Percentiles rank a stretch among this genome's conserved stretches.
Evolutionary conservation across 768 basidiomycete genomes (phyloP).

Genomic region (Clitopilus hobsonii): DNA sequence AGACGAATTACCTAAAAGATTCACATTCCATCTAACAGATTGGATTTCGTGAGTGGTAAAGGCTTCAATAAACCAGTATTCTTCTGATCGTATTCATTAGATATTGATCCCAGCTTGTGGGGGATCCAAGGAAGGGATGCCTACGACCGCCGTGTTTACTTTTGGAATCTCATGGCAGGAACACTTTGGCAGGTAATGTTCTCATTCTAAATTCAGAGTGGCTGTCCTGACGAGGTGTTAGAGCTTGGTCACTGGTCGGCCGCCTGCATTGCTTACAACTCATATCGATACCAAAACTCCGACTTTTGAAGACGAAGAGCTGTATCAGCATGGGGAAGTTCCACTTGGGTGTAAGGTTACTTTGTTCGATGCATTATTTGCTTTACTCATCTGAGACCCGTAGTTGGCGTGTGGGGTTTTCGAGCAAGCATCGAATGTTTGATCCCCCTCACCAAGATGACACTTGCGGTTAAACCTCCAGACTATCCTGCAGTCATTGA

Average conservation of each 20-base stretch:
- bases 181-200: constrained; percentile 48
- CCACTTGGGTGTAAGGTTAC: constrained; percentile 38
- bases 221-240: constrained; percentile 11
- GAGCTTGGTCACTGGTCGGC: constrained; percentile 45
- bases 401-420: constrained; percentile 48
- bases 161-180: constrained; percentile 47
- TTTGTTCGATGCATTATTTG: neutral
- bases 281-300: constrained; percentile 45
- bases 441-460: constrained; percentile 34
- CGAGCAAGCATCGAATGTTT: constrained; percentile 35
- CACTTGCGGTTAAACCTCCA: constrained; percentile 37
- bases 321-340: constrained; percentile 36
- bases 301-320: constrained; percentile 38
- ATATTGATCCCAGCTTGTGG: constrained; percentile 50
- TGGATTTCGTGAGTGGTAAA: constrained; percentile 39
- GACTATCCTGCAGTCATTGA: constrained; percentile 42
- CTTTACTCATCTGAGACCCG: constrained; percentile 3
- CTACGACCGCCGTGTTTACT: constrained; percentile 49
- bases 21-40: constrained; percentile 22
- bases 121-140: constrained; percentile 43
- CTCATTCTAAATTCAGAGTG: neutral
- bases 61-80: neutral
- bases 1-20: constrained; percentile 3
- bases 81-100: constrained; percentile 16
- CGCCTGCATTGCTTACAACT: constrained; percentile 36